phyloP scores from a whole-genome alignment of 1,139 yeast species.

The Sugiyamaella xylanicola region DNA sequence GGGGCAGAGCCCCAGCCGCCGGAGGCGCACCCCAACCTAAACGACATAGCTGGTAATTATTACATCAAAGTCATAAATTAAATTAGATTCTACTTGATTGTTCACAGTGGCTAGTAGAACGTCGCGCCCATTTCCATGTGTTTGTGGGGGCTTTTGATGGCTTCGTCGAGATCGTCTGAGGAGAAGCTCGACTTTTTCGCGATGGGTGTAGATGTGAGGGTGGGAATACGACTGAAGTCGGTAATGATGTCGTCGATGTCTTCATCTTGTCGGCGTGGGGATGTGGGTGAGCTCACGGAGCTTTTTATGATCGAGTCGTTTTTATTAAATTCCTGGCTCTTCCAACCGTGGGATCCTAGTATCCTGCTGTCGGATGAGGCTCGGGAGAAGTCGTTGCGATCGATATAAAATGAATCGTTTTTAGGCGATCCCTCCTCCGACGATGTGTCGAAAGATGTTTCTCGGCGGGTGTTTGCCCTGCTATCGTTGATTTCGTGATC shows the following conservation, averaged over 20 bases:
- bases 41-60: not conserved
- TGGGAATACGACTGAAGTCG: constrained; percentile 9
- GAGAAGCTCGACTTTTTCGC: not conserved
- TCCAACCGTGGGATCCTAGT: constrained; percentile 6
- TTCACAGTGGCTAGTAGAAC: not conserved
- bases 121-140: constrained; percentile 12
- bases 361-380: constrained; percentile 6
- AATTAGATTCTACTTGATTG: not conserved
- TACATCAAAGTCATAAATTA: not conserved
- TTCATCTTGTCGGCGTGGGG: not conserved
- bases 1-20: not conserved
- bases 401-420: constrained; percentile 20
- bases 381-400: constrained; percentile 1
- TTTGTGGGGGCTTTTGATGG: constrained; percentile 13
- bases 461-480: no score
- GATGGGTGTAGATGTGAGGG: constrained; percentile 10
- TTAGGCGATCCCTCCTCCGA: constrained; percentile 1
- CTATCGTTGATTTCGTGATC: constrained; percentile 3
- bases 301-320: not conserved
- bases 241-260: constrained; percentile 9
- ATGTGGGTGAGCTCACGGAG: not conserved
- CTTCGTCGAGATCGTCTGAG: constrained; percentile 9
- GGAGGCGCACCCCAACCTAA: no score
- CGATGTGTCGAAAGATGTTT: not conserved
- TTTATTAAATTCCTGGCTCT: constrained; percentile 8